Base-by-base conservation (phyloP, 1,139 yeast genomes). In the Yamadazyma atlantica region DNA sequence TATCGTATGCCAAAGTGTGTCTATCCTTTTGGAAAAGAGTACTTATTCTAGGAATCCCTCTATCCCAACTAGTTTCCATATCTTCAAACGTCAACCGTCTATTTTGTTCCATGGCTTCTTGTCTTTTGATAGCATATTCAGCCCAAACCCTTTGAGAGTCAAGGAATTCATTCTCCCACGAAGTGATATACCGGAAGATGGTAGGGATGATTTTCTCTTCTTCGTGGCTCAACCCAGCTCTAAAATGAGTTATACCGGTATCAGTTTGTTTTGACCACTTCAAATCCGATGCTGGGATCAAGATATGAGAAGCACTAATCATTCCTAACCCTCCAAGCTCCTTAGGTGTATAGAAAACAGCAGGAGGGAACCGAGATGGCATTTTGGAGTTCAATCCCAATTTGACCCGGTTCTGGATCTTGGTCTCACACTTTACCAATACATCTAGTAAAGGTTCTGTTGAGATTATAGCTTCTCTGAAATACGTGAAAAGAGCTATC, bases 281-380 rank as follows among this genome's bases (percentile, higher is more conserved):
- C 44, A 92, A 67, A 59, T 92, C 98, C 4, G 96, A 84, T 0
- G 95, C 86, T 0, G 98, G 98, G 48, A 94, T 92, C 48, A 92
- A 69, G 36, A 92, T 87, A 58, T 94, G 98, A 12, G 96, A 87
- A 0, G 97, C 97, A 69, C 96, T 87, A 18, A 94, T 69, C 98
- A 94, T 94, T 14, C 98, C 98, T 33, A 94, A 66, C 27, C 99
- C 99, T 36, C 99, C 98, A 8, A 94, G 66, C 57, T 94, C 99
- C 51, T 89, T 92, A 0, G 98, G 98, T 0, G 98, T 88, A 57
- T 94, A 94, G 51, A 94, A 94, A 1, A 94, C 98, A 2, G 97
- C 97, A 0, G 98, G 99, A 3, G 99, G 99, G 64, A 94, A 94
- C 38, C 99, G 73, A 0, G 96, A 82, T 0, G 99, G 99, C 99